Evolutionary conservation across 768 basidiomycete species (phyloP), one percentile per base, ranked within the genome.

Genomic region (Jaapia argillacea): DNA sequence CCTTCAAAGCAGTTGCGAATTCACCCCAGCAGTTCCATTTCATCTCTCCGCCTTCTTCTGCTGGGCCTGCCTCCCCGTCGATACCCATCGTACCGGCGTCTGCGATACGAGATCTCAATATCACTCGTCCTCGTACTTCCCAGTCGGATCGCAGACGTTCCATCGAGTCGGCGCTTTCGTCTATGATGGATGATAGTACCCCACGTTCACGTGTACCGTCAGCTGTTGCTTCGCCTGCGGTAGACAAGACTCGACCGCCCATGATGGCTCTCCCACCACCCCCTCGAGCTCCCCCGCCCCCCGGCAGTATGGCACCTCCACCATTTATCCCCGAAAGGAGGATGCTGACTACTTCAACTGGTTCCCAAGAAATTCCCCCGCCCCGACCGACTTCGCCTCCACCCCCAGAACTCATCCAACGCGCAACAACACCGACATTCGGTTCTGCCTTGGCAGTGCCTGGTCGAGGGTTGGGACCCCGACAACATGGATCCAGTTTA

Each of bases 301-400:
- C 74, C 2, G 67, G 54, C 50, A 81, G 62, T 44, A 85, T 87
- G 85, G 77, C 68, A 13, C 88, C 88, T 7, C 87, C 88, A 1
- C 53, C 71, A 12, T 83, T 81, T 56, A 76, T 90, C 50, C 86
- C 88, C 21, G 85, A 87, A 18, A 71, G 73, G 55, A 75, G 73
- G 51, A 51, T 69, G 37, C 65, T 65, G 21, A 65, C 68, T 3
- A 59, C 59, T 13, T 68, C 72, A 5, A 62, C 62, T 44, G 59
- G 68, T 18, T 67, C 72, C 4, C 64, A 69, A 36, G 82, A 84
- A 48, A 60, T 64, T 4, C 85, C 85, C 7, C 92, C 93, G 0
- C 83, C 87, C 23, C 72, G 93, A 36, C 94, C 94, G 0, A 84
- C 80, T 3, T 97, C 94, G 0, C 93, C 94, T 2, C 93, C 92